These are phyloP conservation scores for Populus hybrid DNA, from an alignment of 441 rosid species.

Conservation along the genomic window DNA sequence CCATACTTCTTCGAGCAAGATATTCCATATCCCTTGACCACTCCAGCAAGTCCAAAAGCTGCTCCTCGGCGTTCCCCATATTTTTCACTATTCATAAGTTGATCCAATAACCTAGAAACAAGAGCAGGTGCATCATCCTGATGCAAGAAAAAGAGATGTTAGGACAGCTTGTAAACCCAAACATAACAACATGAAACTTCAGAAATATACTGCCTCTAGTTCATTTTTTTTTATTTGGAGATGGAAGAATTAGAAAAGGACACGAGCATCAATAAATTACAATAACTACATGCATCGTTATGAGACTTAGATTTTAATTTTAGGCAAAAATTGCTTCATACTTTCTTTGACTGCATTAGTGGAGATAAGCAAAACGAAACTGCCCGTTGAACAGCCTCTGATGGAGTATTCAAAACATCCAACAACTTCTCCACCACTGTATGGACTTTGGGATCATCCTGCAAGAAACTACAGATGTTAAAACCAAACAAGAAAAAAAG, in stretches of 20 bases:
- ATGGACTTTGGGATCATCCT: slow-evolving; percentile 99
- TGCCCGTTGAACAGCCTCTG: slow-evolving; percentile 99
- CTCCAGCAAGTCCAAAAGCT: slow-evolving; percentile 99
- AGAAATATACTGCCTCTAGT: neutral
- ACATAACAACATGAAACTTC: neutral
- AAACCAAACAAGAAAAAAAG: slow-evolving; percentile 11
- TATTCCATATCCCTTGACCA: slow-evolving; percentile 91
- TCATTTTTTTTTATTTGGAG: neutral
- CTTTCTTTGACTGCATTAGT: slow-evolving; percentile 75
- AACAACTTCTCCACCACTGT: slow-evolving; percentile 78
- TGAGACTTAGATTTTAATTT: slow-evolving; percentile 3
- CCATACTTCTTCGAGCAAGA: slow-evolving; percentile 84
- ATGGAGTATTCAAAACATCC: slow-evolving; percentile 97
- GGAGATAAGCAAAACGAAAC: slow-evolving; percentile 94
- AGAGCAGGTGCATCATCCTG: slow-evolving; percentile 83
- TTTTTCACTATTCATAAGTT: slow-evolving; percentile 87
- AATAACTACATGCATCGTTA: neutral
- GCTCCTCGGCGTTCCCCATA: slow-evolving; percentile 99
- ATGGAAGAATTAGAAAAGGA: neutral
- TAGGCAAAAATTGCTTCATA: slow-evolving; percentile 35
- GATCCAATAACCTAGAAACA: slow-evolving; percentile 76
- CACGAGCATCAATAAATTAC: neutral
- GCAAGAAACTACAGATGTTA: slow-evolving; percentile 27
- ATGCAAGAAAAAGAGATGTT: slow-evolving; percentile 36
- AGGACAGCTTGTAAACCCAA: neutral